phyloP scores from a whole-genome alignment of 805 yeast species.

The Tetrapisispora arboricola region DNA sequence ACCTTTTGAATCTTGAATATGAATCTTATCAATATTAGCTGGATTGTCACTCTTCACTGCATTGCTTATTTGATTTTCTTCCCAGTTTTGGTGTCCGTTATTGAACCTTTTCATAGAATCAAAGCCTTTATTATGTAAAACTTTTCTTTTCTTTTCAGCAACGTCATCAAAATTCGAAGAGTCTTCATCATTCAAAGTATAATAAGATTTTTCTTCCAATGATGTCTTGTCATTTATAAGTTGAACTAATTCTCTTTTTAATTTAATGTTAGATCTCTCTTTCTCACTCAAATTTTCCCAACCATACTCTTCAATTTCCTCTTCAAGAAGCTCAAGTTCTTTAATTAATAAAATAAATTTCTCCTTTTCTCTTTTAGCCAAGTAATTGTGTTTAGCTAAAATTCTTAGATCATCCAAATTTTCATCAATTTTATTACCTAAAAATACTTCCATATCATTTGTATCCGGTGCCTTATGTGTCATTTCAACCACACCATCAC shows the following conservation, averaged over 20 bases:
- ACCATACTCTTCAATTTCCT: constrained; percentile 40
- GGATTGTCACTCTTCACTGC: constrained; percentile 15
- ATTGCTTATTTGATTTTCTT: constrained; percentile 25
- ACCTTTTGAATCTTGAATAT: constrained; percentile 27
- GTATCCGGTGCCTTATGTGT: background rate
- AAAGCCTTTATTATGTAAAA: constrained; percentile 32
- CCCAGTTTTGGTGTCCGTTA: constrained; percentile 28
- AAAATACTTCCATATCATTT: background rate
- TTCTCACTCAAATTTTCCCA: constrained; percentile 40
- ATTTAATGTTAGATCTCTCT: constrained; percentile 43
- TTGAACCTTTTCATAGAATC: background rate
- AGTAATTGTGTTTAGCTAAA: constrained; percentile 41
- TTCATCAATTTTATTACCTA: constrained; percentile 5
- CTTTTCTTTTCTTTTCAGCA: constrained; percentile 33
- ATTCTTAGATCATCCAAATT: constrained; percentile 32
- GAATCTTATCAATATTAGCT: constrained; percentile 16
- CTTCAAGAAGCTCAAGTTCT: constrained; percentile 42
- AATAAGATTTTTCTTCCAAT: constrained; percentile 13
- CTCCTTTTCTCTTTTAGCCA: constrained; percentile 39
- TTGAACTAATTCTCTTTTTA: constrained; percentile 34
- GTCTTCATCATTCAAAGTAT: constrained; percentile 47
- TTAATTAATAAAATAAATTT: constrained; percentile 34
- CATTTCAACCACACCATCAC: too few species aligned
- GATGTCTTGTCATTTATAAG: background rate
- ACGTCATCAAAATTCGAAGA: constrained; percentile 25